Conservation (phyloP, 805 yeast genomes). For the Clavispora carvajalis region DNA sequence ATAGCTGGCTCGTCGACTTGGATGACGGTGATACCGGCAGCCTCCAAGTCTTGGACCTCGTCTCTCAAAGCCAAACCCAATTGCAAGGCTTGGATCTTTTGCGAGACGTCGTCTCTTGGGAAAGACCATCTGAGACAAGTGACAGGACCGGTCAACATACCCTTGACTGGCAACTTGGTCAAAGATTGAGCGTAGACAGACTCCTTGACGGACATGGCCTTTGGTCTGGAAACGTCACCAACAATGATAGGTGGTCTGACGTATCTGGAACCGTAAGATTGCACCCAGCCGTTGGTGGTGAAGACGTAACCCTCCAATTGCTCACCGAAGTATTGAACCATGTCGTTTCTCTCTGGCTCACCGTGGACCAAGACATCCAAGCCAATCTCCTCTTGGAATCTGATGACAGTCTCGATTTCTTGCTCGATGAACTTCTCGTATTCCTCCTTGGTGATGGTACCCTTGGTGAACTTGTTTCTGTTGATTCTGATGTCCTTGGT, state of each 20-base stretch:
- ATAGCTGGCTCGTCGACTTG: slow-evolving; percentile 99
- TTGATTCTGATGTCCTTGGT: slow-evolving; percentile 97
- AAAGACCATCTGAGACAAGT: slow-evolving; percentile 99
- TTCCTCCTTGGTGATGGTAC: slow-evolving; percentile 90
- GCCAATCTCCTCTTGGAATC: slow-evolving; percentile 99
- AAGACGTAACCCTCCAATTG: slow-evolving; percentile 96
- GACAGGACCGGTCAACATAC: slow-evolving; percentile 99
- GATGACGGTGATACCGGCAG: slow-evolving; percentile 95
- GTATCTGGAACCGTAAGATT: slow-evolving; percentile 99
- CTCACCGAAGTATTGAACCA: slow-evolving; percentile 99
- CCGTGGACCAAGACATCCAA: slow-evolving; percentile 98
- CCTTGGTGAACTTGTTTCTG: slow-evolving; percentile 98
- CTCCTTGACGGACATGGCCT: slow-evolving; percentile 98
- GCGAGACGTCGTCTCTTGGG: slow-evolving; percentile 98
- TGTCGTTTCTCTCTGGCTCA: slow-evolving; percentile 99
- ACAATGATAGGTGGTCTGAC: slow-evolving; percentile 99
- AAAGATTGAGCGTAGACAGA: slow-evolving; percentile 98
- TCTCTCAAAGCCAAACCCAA: slow-evolving; percentile 97
- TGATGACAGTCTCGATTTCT: slow-evolving; percentile 92
- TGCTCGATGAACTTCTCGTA: slow-evolving; percentile 94
- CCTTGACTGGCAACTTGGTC: slow-evolving; percentile 95
- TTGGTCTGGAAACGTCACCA: slow-evolving; percentile 98
- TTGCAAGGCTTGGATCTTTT: slow-evolving; percentile 92
- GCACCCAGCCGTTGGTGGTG: slow-evolving; percentile 99
- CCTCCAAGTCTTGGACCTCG: slow-evolving; percentile 96